These are phyloP conservation scores for Penicillium brevicompactum DNA, from an alignment of 2,329 filamentous ascomycete genomes.

Conservation along the genomic window DNA sequence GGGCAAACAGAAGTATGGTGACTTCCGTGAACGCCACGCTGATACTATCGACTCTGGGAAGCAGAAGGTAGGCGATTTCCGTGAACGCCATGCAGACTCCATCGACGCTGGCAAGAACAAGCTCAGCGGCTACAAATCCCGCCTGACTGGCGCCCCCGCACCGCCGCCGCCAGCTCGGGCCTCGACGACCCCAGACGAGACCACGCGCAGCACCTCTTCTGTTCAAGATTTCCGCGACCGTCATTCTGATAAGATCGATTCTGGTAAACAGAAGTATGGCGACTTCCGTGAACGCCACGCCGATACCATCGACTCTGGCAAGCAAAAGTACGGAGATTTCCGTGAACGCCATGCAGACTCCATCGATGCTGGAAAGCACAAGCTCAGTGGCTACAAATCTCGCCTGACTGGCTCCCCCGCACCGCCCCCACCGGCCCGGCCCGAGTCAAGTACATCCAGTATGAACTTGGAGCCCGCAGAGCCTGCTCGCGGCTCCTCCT, in stretches of 20 bases:
- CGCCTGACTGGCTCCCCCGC: constrained; percentile 8
- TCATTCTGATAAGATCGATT: neutral
- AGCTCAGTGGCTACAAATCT: constrained; percentile 49
- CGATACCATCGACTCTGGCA: constrained; percentile 64
- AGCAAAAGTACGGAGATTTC: constrained; percentile 62
- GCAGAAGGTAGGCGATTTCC: constrained; percentile 64
- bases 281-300: constrained; percentile 54
- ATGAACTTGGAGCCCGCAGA: constrained; percentile 21
- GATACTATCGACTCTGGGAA: constrained; percentile 65
- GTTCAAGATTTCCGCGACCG: neutral
- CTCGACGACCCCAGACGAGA: neutral
- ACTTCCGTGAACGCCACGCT: constrained; percentile 53
- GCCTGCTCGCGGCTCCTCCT: constrained; percentile 14
- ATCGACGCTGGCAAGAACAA: constrained; percentile 62
- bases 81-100: constrained; percentile 70
- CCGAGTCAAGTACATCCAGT: constrained; percentile 1
- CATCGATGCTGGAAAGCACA: constrained; percentile 61
- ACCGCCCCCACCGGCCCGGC: constrained; percentile 1
- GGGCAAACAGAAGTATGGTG: constrained; percentile 2
- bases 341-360: constrained; percentile 72
- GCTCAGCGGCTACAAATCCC: constrained; percentile 47
- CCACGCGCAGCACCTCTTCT: neutral
- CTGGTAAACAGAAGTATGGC: constrained; percentile 2
- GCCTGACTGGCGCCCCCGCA: neutral
- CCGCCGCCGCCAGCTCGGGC: too few species aligned